Conservation (phyloP, 202 grass and related monocot genomes). For the Elaeis oleifera region DNA sequence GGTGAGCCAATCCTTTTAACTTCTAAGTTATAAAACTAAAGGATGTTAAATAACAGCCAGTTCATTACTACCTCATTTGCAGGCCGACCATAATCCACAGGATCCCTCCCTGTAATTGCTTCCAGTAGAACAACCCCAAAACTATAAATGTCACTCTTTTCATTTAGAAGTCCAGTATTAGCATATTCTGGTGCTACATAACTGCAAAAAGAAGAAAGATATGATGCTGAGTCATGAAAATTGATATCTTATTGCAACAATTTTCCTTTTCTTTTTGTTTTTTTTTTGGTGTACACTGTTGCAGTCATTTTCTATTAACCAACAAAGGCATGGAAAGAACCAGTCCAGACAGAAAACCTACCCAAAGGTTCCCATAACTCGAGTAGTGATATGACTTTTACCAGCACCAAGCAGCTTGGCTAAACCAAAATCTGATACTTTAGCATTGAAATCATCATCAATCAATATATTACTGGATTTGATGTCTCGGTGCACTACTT, state of each 20-base stretch:
- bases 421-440: conserved; percentile 24
- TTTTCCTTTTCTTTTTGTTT: too few relatives aligned
- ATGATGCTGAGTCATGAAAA: neutral
- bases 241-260: neutral
- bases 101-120: conserved; percentile 21
- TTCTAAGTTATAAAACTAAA: too few relatives aligned
- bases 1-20: too few relatives aligned
- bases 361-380: conserved; percentile 26
- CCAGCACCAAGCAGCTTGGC: conserved; percentile 20
- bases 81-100: conserved; percentile 20
- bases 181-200: conserved; percentile 24
- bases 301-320: too few relatives aligned
- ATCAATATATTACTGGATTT: conserved; percentile 24
- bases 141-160: conserved; percentile 22
- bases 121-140: conserved; percentile 23
- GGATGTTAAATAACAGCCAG: too few relatives aligned
- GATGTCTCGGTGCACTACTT: conserved; percentile 24
- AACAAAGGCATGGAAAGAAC: too few relatives aligned
- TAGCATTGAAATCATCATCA: conserved; percentile 25
- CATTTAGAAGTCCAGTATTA: conserved; percentile 21
- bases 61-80: conserved; percentile 13
- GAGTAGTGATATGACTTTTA: conserved; percentile 23
- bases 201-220: conserved; percentile 6
- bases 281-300: too few relatives aligned
- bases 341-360: neutral